Evolutionary conservation across 2,329 filamentous ascomycete genomes (phyloP), one percentile per base, ranked within the genome.

Genomic region (Penicillium italicum): DNA sequence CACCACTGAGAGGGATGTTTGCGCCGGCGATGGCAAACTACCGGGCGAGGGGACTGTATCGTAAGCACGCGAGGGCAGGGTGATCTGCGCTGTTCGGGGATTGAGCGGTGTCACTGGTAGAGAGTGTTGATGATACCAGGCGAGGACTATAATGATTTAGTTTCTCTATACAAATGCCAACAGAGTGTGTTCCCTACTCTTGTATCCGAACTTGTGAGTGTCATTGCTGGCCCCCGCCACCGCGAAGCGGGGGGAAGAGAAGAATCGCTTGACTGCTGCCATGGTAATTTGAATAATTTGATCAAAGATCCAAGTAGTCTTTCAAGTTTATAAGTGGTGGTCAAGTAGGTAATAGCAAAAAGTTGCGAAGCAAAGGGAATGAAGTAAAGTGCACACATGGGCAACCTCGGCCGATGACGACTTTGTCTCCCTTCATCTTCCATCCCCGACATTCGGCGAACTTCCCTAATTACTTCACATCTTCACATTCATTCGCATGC

Each of bases 221-320:
- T 96, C 91, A 50, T 89, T 89, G 71, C 88, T 93, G 36, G 93
- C 93, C 66, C 93, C 93, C 20, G 92, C 91, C 28, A 97, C 93
- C 56, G 93, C 92, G 72, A 93, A 96, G 62, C 82, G 80, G 26
- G 87, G 84, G 8, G 87, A 88, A 4, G 84, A 81, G 78, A 97
- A 96, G 81, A 97, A 97, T 12, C 81, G 80, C 60, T 85, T 85
- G 43, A 91, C 86, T 43, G 88, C 83, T 18, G 68, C 67, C 69
- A 72, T 72, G 16, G 22, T 57, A 47, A 8, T 26, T 41, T 24
- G 22, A 8, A 31, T 41, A 14, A 33, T n/a, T n/a, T 24, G 14
- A n/a, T 40, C 14, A 18, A 30, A 40, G 22, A 28, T 4, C 10
- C 8, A 28, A 16, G 28, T 40, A 24, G 14, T 40, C 20, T 40